These are phyloP conservation scores for Patellifolia procumbens DNA, from an alignment of 179 eudicot species.

Conservation along the genomic window DNA sequence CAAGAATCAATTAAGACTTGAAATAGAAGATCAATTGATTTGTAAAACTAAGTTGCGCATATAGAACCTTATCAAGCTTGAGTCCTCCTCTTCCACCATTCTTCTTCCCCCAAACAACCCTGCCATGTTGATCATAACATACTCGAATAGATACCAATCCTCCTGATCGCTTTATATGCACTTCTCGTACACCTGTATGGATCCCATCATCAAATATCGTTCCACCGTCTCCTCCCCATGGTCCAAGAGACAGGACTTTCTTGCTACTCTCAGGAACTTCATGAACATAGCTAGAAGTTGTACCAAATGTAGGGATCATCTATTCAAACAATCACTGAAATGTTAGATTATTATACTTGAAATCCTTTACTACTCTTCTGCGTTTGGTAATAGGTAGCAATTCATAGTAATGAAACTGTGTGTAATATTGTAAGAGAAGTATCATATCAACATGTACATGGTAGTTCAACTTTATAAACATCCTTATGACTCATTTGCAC, in stretches of 20 bases:
- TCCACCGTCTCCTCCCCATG: slow-evolving; percentile 46
- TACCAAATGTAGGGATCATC: not conserved
- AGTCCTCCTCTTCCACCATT: slow-evolving; percentile 46
- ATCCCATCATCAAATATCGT: slow-evolving; percentile 40
- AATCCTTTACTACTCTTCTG: no score
- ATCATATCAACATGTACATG: no score
- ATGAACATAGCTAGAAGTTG: slow-evolving; percentile 3
- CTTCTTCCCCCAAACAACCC: slow-evolving; percentile 41
- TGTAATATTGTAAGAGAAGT: no score
- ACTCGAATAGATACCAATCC: slow-evolving; percentile 43
- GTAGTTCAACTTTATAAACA: no score
- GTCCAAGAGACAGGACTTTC: slow-evolving; percentile 35
- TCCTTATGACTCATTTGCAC: no score
- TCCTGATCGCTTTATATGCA: slow-evolving; percentile 42
- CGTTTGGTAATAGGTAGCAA: no score
- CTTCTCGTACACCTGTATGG: slow-evolving; percentile 40
- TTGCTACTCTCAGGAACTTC: slow-evolving; percentile 16
- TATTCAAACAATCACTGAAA: not conserved
- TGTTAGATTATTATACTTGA: no score
- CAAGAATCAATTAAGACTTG: not conserved
- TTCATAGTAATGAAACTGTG: no score
- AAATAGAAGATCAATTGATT: not conserved
- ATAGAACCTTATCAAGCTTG: slow-evolving; percentile 39
- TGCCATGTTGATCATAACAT: slow-evolving; percentile 41
- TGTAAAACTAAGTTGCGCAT: not conserved